Evolutionary conservation across 495 filamentous ascomycete species (phyloP), one percentile per base, ranked within the genome.

Genomic region (Penicillium subrubescens): DNA sequence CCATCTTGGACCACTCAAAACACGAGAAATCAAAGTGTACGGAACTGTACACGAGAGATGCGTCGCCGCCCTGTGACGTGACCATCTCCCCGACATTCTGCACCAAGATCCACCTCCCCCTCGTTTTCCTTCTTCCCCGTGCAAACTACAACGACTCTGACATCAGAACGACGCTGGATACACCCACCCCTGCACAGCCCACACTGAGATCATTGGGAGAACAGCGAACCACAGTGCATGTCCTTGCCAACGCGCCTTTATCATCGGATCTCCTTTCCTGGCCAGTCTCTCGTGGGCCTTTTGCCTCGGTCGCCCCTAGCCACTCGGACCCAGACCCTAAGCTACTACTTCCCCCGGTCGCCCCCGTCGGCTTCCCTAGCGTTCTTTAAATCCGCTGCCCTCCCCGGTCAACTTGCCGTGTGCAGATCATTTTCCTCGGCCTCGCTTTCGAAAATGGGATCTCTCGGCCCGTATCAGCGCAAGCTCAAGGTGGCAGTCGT

Each of bases 401-500:
- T 57, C 46, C 44, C 67, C 55, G 39, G 34, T 56, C 53, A 59
- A 39, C 50, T 33, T 59, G 41, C 64, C 37, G 65, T 64, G 33
- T 62, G 63, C 53, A 64, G 64, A 72, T 68, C 73, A 69, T 68
- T 61, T 64, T 66, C 63, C 11, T 67, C 67, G 23, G 46, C 59
- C 54, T 71, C 68, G 51, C 50, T 52, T 17, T 62, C 64, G 52
- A 65, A 59, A 27, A 84, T 84, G 82, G 79, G 78, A 63, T 77
- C 78, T 52, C 67, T 84, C 34, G 72, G 67, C 39, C 70, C 77
- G 21, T 78, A 79, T 61, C 74, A 78, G 65, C 88, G 85, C 77
- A 95, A 92, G 78, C 96, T 97, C 85, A 97, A 93, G 83, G 91
- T 99, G 67, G 90, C 92, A 23, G 88, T 99, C 34, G 86, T 99